Evolutionary conservation across 2,329 filamentous ascomycete genomes (phyloP), one percentile per base, ranked within the genome.

Genomic region (Colletotrichum coccodes): DNA sequence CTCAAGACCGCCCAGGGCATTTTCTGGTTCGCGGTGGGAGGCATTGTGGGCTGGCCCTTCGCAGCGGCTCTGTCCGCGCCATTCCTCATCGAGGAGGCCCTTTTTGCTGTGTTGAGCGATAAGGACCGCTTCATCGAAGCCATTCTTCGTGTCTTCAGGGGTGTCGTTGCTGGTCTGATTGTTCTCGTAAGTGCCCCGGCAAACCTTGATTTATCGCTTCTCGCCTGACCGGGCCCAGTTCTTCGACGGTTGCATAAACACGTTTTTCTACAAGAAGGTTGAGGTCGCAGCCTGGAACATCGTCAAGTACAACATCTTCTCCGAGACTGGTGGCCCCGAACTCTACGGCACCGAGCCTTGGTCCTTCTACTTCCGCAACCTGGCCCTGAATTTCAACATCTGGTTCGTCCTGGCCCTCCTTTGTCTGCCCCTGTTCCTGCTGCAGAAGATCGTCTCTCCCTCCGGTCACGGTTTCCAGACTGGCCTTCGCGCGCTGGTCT

Each of bases 301-400:
- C 75, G 91, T 99, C 75, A 89, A 92, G 72, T 99, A 99, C 86
- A 99, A 99, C 78, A 89, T 99, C 49, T 95, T 99, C 77, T 92
- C 93, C 8, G 90, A 90, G 7, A 87, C 89, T 0, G 93, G 91
- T 36, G 96, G 95, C 0, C 96, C 96, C 0, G 89, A 97, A 63
- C 92, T 99, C 40, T 99, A 98, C 75, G 96, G 96, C 50, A 97
- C 94, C 1, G 96, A 99, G 80, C 94, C 95, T 1, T 98, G 95
- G 96, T 92, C 95, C 60, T 99, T 98, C 78, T 99, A 99, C 80
- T 86, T 97, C 74, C 92, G 93, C 74, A 99, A 99, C 75, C 83
- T 99, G 49, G 83, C 92, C 18, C 86, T 99, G 67, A 99, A 99
- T 82, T 99, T 98, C 85, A 97, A 98, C 77, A 81, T 97, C 53